Base-by-base conservation (phyloP, 1,284 basidiomycete genomes). In the Leucocoprinus gongylophorus region DNA sequence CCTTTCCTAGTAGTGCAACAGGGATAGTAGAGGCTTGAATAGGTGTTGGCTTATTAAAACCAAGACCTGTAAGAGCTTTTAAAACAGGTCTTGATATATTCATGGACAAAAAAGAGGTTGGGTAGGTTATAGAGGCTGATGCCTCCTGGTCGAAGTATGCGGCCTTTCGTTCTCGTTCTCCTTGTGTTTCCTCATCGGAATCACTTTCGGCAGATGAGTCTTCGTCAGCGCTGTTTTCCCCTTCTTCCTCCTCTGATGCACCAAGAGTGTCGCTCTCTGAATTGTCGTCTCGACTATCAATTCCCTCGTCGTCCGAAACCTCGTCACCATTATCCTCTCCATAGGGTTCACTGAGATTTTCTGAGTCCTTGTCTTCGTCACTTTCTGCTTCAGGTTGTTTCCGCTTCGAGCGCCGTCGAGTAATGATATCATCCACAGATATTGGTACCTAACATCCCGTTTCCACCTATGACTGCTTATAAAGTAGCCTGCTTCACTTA, bases 11-110 rank as follows among this genome's bases (percentile, higher is more conserved):
- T 13, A 99, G 79, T 23, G 92, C 94, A 42, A 95, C 84, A 10
- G 95, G 95, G 47, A 99, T 92, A 6, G 94, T 88, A 44, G 90
- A 85, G 1, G 89, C 81, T 70, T 99, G 95, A 50, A 99, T 98
- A 1, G 95, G 95, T 1, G 97, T 99, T 3, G 97, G 97, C 29
- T 80, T 84, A 46, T 78, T 71, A 66, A 97, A 93, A 32, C 83
- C 81, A 38, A 99, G 76, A 2, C 85, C 77, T 7, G 88, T 85
- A 50, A 99, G 74, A 4, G 59, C 55, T 39, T 59, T 60, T 18
- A 60, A 48, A 5, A 60, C 39, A 15, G 57, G 59, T 18, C 58
- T 37, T 3, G 58, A 57, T 5, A 60, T 44, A 35, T 59, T 60
- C 59, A 60, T 60, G 9, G 56, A 49, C 42, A 60, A 35, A 52